Evolutionary conservation across 2,329 filamentous ascomycete species (phyloP), one percentile per base, ranked within the genome.

Genomic region (Rhinocladiella similis): DNA sequence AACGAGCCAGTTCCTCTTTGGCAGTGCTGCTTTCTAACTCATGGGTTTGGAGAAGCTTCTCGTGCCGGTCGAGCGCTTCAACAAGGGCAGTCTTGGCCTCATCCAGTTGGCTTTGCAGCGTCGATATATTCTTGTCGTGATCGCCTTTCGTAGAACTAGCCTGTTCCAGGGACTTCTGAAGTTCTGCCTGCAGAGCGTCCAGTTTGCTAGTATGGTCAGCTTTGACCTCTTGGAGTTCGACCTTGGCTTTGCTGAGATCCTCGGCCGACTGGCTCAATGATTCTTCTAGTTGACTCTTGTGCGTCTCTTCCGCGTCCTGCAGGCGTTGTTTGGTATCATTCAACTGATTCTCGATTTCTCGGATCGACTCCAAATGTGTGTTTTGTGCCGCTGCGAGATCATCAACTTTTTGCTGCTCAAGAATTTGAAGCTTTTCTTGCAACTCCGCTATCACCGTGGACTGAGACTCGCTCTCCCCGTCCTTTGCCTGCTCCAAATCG

Each of bases 301-400:
- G 67, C 20, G 63, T 58, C 10, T 60, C 53, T 46, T 69, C 65
- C n/a, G 71, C 64, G 2, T 65, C 58, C 20, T 72, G 68, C 18
- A 74, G 62, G 6, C 68, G 67, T 33, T 68, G 63, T 18, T 68
- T 70, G 7, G 73, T 68, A 16, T 70, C 67, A 51, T 70, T 65
- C 16, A 75, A 63, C 49, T 74, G 63, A 45, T 69, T 33, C 36
- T 59, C 53, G 6, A 61, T 43, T 19, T 42, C 47, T 16, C 51
- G 50, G 5, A 63, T 19, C 39, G 59, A 53, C 35, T 56, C 53
- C 1, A 47, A 25, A 18, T 63, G 55, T 6, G 49, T 19, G 46
- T 60, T 57, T 50, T 63, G 50, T 9, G 53, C 50, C 2, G 39
- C 59, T 20, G 66, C 63, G 55, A 73, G 66, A 18, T 52, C 53